phyloP scores from a whole-genome alignment of 148 eudicot species.

The Vaccinium darrowii region DNA sequence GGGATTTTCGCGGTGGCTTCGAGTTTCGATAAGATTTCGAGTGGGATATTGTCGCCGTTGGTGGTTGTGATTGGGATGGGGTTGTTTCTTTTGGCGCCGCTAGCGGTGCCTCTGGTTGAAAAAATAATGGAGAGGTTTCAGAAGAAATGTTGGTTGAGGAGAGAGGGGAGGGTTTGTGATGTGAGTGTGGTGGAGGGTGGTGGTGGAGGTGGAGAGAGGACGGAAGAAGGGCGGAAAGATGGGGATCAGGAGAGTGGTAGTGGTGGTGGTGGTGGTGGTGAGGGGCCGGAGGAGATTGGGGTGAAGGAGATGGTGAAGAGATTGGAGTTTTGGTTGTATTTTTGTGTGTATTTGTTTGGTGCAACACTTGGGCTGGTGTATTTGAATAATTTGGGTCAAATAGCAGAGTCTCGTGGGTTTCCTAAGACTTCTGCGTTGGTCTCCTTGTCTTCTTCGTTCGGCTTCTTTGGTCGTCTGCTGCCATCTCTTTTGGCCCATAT shows the following conservation, averaged over 20 bases:
- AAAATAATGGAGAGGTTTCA: slow-evolving; percentile 28
- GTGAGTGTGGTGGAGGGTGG: slow-evolving; percentile 6
- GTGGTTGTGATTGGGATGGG: slow-evolving; percentile 37
- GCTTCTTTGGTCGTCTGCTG: slow-evolving; percentile 82
- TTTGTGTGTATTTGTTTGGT: slow-evolving; percentile 59
- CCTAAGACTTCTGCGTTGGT: slow-evolving; percentile 58
- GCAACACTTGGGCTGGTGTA: slow-evolving; percentile 84
- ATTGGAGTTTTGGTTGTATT: slow-evolving; percentile 83
- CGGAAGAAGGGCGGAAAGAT: neutral
- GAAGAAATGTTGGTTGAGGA: slow-evolving; percentile 38
- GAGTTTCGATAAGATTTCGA: slow-evolving; percentile 37
- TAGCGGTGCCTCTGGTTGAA: slow-evolving; percentile 54
- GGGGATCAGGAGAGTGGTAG: neutral
- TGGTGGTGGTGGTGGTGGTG: too few relatives aligned
- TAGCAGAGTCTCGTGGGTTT: slow-evolving; percentile 78
- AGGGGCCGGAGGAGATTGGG: slow-evolving; percentile 52
- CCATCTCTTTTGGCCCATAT: slow-evolving; percentile 60
- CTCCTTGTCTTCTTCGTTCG: slow-evolving; percentile 73
- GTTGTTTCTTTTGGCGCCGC: slow-evolving; percentile 43
- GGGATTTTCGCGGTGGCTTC: slow-evolving; percentile 57
- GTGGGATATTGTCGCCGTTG: slow-evolving; percentile 25
- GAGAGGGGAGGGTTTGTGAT: slow-evolving; percentile 40
- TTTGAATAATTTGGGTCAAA: slow-evolving; percentile 87
- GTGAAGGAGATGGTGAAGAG: slow-evolving; percentile 52
- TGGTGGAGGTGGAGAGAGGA: neutral